A percentile compares a stretch with the other conserved stretches of the same genome.
Evolutionary conservation across 352 stramenopile species (phyloP).

Genomic region (Phytophthora nicotianae): DNA sequence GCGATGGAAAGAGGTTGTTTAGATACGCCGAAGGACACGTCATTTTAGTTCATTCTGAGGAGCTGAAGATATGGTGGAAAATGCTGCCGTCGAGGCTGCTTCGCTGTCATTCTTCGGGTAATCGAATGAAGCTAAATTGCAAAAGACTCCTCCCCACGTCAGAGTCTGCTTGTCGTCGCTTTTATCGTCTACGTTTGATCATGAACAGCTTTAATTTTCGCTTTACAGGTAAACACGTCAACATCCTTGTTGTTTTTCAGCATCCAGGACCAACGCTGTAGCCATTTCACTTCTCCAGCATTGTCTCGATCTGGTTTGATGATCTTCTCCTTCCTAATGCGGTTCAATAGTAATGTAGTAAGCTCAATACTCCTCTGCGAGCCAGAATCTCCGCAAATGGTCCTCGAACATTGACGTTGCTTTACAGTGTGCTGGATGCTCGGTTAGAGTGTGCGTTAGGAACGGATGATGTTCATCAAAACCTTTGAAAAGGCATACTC

Average conservation of each 20-base stretch:
- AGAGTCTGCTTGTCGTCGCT: slow-evolving; percentile 8
- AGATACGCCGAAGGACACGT: slow-evolving; percentile 70
- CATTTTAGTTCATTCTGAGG: slow-evolving; percentile 35
- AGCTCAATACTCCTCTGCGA: too few species aligned
- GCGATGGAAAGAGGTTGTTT: slow-evolving; percentile 50
- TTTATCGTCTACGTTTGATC: slow-evolving; percentile 16
- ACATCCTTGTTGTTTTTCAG: neutral
- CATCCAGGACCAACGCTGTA: neutral
- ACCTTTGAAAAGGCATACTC: slow-evolving; percentile 22
- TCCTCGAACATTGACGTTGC: too few species aligned
- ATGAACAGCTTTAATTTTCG: neutral
- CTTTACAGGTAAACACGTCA: neutral
- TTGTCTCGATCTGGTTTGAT: neutral
- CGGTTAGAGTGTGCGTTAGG: too few species aligned
- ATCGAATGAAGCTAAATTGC: slow-evolving; percentile 73
- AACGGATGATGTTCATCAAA: too few species aligned
- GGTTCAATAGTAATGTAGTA: too few species aligned
- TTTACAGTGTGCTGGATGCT: too few species aligned
- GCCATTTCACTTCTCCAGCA: neutral
- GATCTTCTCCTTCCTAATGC: neutral
- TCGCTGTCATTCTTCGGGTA: slow-evolving; percentile 27
- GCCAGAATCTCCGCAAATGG: too few species aligned
- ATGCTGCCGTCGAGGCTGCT: slow-evolving; percentile 15
- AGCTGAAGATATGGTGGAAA: slow-evolving; percentile 26
- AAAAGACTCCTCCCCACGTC: slow-evolving; percentile 32